Evolutionary conservation across 768 basidiomycete species (phyloP), one percentile per base, ranked within the genome.

Genomic region (Hortiboletus flavorubellus): DNA sequence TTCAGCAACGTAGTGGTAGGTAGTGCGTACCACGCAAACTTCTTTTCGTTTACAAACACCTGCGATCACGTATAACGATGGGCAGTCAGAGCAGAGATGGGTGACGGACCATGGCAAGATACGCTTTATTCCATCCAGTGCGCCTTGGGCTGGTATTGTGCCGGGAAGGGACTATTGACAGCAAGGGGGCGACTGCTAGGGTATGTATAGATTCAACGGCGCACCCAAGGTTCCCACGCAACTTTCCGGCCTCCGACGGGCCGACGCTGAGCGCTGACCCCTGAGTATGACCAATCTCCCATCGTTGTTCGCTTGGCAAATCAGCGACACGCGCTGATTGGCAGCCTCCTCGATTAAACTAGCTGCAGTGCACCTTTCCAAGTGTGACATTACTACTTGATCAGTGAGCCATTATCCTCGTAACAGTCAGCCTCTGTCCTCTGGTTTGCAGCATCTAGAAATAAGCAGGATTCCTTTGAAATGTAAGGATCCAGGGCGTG

Each of bases 41-140:
- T 81, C 78, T 86, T 83, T 71, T 79, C 82, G 72, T 89, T 87
- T 49, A 91, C 81, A 60, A 81, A 86, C 41, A 91, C 87, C 89
- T 80, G 53, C 4, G 42, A 52, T 51, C n/a, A 40, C 3, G 29
- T 2, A 55, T 40, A 26, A 38, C 11, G 29, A 48, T 51, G 21
- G 4, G 40, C 23, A 18, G 21, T 29, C 8, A 49, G 37, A 41
- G 39, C n/a, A 37, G 26, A 30, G 12, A 26, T 16, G 31, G 41
- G 6, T 0, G 40, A 64, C 59, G 14, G 18, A 72, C 69, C 69
- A 70, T 70, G 7, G 45, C 37, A 30, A n/a, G 14, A 35, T 33
- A 43, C 11, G 26, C 14, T 23, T 38, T 52, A 58, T 44, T 53
- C 49, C 64, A 66, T 66, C 29, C 50, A 56, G 53, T 49, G 46